A percentile compares a stretch with the other conserved stretches of the same genome.
These are phyloP conservation scores for Fistulifera pelliculosa DNA, from an alignment of 108 stramenopile species.

Conservation along the genomic window DNA sequence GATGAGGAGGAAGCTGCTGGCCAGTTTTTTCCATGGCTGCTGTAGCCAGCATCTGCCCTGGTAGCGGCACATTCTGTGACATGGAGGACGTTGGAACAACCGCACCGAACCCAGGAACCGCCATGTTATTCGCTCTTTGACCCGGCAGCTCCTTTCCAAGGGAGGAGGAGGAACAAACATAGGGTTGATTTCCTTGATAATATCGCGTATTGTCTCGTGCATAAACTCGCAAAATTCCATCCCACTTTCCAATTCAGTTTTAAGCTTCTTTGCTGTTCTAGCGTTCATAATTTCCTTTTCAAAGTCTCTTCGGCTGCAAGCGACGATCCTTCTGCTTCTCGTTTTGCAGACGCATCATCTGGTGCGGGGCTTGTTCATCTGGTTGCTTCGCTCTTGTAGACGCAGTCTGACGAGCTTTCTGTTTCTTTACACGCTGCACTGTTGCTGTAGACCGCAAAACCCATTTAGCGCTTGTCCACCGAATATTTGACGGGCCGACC, in stretches of 20 bases:
- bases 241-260: constrained; percentile 49
- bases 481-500: constrained; percentile 45
- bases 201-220: constrained; percentile 37
- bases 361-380: not conserved
- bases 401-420: constrained; percentile 48
- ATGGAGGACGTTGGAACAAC: no score
- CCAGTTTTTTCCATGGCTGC: no score
- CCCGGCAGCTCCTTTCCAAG: no score
- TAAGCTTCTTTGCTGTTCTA: constrained; percentile 60
- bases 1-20: no score
- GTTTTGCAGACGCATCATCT: not conserved
- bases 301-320: constrained; percentile 28
- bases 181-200: constrained; percentile 54
- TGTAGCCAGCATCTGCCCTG: no score
- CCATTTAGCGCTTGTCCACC: constrained; percentile 64
- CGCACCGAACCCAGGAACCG: no score
- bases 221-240: constrained; percentile 50
- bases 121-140: no score
- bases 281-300: constrained; percentile 57
- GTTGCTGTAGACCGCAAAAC: constrained; percentile 60
- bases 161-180: constrained; percentile 6
- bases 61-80: no score
- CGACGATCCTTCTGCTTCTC: not conserved
- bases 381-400: not conserved
- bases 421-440: constrained; percentile 63